Conservation (phyloP, 371 early-diverging fungal genomes). For the Saksenaea oblongispora region DNA sequence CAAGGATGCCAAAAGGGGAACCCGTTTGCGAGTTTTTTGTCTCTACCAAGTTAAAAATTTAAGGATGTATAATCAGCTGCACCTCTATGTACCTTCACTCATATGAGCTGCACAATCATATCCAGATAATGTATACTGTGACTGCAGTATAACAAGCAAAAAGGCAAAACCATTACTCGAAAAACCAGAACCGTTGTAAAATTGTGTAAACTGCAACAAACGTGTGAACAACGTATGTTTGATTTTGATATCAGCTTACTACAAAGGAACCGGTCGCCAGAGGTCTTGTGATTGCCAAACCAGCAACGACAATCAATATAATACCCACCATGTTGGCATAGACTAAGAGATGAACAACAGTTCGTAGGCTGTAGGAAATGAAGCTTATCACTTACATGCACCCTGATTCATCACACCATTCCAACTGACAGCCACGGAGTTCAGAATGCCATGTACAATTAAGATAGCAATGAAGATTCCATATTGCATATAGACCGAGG, state of each 20-base stretch:
- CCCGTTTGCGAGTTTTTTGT: constrained; percentile 61
- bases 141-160: constrained; percentile 57
- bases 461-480: constrained; percentile 52
- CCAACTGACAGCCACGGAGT: constrained; percentile 54
- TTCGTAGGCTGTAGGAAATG: background rate
- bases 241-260: constrained; percentile 15
- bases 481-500: constrained; percentile 50
- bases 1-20: constrained; percentile 64
- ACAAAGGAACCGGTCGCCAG: constrained; percentile 39
- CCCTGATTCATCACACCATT: constrained; percentile 54
- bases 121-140: constrained; percentile 69
- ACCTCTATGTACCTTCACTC: constrained; percentile 46
- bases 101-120: constrained; percentile 78
- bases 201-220: constrained; percentile 41
- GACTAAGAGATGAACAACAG: constrained; percentile 18
- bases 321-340: constrained; percentile 54
- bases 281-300: constrained; percentile 49
- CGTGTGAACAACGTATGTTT: background rate
- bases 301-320: constrained; percentile 50
- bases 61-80: background rate
- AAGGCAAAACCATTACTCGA: constrained; percentile 51
- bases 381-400: constrained; percentile 37
- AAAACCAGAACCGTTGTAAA: constrained; percentile 58
- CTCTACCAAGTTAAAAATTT: constrained; percentile 32
- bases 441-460: constrained; percentile 51